Evolutionary conservation across 345 rosid species (phyloP), one percentile per base, ranked within the genome.

Genomic region (Syzygium oleosum): DNA sequence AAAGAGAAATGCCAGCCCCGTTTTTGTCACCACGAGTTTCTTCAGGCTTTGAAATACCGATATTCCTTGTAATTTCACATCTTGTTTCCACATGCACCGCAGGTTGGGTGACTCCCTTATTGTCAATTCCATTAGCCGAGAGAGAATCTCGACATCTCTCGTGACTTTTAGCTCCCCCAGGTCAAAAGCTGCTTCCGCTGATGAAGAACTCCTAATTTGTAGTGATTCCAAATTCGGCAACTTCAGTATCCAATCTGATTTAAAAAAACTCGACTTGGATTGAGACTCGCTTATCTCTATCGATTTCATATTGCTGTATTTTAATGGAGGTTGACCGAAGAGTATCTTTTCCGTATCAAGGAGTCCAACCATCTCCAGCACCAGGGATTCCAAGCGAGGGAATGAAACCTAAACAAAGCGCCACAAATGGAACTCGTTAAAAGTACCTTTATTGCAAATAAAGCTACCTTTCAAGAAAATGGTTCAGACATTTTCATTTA

Each of bases 251-350:
- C 73, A 61, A n/a, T 61, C 17, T 61, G 31, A 61, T 7, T 12
- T 61, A 2, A 61, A 1, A 61, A 61, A 13, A 61, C 38, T n/a
- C 4, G 5, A 6, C 2, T 17, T 0, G 0, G 38, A 63, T 63
- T 0, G 3, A 13, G 73, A n/a, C 0, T 1, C 0, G 0, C 1
- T 3, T n/a, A 61, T 61, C 2, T 0, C 0, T 61, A 61, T 14
- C 4, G 0, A 3, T n/a, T 15, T 61, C 7, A 61, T 19, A 61
- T n/a, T 13, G 73, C 0, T 13, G 5, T n/a, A 61, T 61, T n/a
- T 6, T 13, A 6, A n/a, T n/a, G 4, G 14, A 61, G 4, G 38
- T n/a, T n/a, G 19, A n/a, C 5, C 14, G 9, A 0, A n/a, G 34
- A 61, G 34, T 61, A 61, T n/a, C 19, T 61, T 3, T 61, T n/a